Percentiles rank a stretch among this genome's conserved stretches.
phyloP scores from a whole-genome alignment of 345 rosid species.

The Gossypium arboreum region DNA sequence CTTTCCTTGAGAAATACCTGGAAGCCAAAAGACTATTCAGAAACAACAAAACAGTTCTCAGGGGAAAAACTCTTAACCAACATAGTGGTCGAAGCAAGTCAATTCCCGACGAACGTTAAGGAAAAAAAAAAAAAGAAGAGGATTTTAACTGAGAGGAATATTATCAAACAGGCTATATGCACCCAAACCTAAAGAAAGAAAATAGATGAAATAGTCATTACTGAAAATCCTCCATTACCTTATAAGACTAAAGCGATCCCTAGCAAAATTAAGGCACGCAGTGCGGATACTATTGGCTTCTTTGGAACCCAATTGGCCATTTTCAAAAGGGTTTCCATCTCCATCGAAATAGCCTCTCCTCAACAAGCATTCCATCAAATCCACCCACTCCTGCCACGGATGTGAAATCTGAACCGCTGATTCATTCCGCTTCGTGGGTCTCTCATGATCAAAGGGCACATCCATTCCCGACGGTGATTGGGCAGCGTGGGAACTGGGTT shows the following conservation, averaged over 20 bases:
- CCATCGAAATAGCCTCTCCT: constrained; percentile 57
- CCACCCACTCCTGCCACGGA: constrained; percentile 84
- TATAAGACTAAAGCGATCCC: constrained; percentile 57
- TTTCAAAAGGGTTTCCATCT: constrained; percentile 36
- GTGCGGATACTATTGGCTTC: constrained; percentile 63
- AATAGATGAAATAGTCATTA: no score
- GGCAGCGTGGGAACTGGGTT: constrained; percentile 15
- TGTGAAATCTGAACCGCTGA: constrained; percentile 41
- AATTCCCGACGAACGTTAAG: not conserved
- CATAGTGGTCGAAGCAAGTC: not conserved
- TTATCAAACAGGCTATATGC: constrained; percentile 32
- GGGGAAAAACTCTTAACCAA: not conserved
- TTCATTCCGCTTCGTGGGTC: constrained; percentile 13
- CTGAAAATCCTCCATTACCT: constrained; percentile 38
- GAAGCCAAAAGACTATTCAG: constrained; percentile 3
- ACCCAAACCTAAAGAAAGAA: not conserved
- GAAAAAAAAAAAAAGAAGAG: no score
- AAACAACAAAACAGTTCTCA: not conserved
- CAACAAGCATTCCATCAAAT: constrained; percentile 53
- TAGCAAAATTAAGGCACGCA: constrained; percentile 74
- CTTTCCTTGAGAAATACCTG: constrained; percentile 69
- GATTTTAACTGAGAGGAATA: not conserved
- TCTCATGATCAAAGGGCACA: not conserved
- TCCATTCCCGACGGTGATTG: constrained; percentile 5
- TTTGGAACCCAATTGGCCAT: constrained; percentile 37